Base-by-base conservation (phyloP, 176 grass and related monocot species). In the Puccinellia tenuiflora region DNA sequence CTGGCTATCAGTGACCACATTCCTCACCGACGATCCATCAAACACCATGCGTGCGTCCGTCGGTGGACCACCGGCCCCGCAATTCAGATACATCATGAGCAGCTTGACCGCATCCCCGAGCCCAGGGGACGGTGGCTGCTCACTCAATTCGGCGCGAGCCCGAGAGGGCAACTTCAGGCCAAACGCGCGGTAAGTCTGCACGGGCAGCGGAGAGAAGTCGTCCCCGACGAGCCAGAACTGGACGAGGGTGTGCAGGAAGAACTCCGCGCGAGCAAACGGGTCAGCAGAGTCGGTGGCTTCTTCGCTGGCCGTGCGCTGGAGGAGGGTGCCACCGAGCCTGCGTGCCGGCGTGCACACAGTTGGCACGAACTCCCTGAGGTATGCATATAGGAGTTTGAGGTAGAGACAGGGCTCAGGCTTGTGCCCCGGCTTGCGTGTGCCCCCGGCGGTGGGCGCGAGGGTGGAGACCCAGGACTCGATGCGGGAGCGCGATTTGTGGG, bases 201-300 rank as follows among this genome's bases (percentile, higher is more conserved):
- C 67, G 1, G 67, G 67, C 67, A 70, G 67, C 67, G 67, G 67
- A 11, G 67, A 70, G 67, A 70, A 70, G 25, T 73, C 70, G 25
- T 73, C 70, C 43, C 70, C 70, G 42, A 73, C 70, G 8, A 73
- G 70, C 70, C 70, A 73, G 43, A 73, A 73, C 43, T 73, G 70
- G 70, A 73, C 9, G 43, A 73, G 70, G 0, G 70, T 73, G 70
- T 73, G 70, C 8, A 73, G 70, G 70, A 73, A 73, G 70, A 73
- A 73, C 25, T 73, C 43, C 0, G 70, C 70, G 0, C 70, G 70
- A 0, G 43, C 70, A 5, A 73, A 50, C 2, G 70, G 70, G 42
- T 73, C 70, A 0, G 25, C 15, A 0, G 68, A 22, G 7, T 73
- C 42, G 0, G 69, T 7, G 16, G 42, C 70, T 11, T 30, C 24